phyloP scores from a whole-genome alignment of 1,139 yeast species.

The Chernovozyma aurita region DNA sequence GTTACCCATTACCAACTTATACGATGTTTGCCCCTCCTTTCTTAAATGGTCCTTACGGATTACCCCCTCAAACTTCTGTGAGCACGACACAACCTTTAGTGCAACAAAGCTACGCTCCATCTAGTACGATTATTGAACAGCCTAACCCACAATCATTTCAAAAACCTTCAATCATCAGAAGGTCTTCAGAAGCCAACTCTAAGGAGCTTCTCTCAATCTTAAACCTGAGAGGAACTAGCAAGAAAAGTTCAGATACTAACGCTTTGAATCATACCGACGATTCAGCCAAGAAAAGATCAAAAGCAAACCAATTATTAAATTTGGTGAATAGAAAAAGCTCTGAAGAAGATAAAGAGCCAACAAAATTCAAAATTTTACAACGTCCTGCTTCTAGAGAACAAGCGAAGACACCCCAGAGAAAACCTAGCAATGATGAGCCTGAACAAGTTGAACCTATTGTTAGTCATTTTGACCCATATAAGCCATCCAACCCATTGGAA shows the following conservation, averaged over 20 bases:
- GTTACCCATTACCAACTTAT: conserved; percentile 7
- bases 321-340: conserved; percentile 21
- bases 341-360: neutral
- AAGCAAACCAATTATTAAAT: conserved; percentile 37
- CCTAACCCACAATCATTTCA: conserved; percentile 44
- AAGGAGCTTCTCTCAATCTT: conserved; percentile 51
- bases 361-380: neutral
- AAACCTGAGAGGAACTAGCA: conserved; percentile 21
- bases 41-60: conserved; percentile 5
- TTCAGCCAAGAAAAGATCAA: conserved; percentile 26
- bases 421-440: conserved; percentile 1
- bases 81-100: conserved; percentile 7
- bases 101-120: conserved; percentile 4
- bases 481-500: conserved; percentile 28
- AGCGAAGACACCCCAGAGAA: neutral
- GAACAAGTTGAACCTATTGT: neutral
- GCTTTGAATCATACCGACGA: conserved; percentile 13
- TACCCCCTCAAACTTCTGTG: neutral
- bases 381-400: neutral
- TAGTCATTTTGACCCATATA: conserved; percentile 6
- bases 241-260: conserved; percentile 2
- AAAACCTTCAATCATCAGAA: conserved; percentile 33
- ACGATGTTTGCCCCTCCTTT: conserved; percentile 14
- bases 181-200: conserved; percentile 38
- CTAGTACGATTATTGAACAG: conserved; percentile 12